Evolutionary conservation across 495 filamentous ascomycete species (phyloP).

Genomic region (Aspergillus conjunctus): DNA sequence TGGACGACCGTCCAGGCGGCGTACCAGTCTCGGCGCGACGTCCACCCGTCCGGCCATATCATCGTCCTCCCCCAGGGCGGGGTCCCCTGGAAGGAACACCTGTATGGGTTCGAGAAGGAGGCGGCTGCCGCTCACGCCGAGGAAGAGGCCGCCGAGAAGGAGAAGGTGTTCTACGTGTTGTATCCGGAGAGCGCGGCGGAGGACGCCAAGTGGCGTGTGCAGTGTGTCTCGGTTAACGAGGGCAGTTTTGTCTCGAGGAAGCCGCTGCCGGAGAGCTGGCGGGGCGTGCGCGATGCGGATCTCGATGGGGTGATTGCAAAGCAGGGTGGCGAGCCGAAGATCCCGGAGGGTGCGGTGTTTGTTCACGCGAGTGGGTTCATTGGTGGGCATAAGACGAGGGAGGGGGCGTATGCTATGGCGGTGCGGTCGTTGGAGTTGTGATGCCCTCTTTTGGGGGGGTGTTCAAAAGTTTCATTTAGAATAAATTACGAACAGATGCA

Average conservation of each 20-base stretch:
- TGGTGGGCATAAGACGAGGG: constrained; percentile 87
- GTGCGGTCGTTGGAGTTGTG: constrained; percentile 64
- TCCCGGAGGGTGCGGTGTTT: constrained; percentile 74
- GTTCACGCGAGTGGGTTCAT: constrained; percentile 96
- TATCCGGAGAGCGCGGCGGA: constrained; percentile 77
- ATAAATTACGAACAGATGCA: too few relatives aligned
- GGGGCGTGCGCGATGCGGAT: constrained; percentile 82
- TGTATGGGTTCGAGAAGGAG: constrained; percentile 81
- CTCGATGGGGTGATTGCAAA: constrained; percentile 74
- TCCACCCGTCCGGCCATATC: constrained; percentile 74
- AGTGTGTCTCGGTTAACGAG: constrained; percentile 77
- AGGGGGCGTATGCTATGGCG: constrained; percentile 88
- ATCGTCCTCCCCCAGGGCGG: constrained; percentile 73
- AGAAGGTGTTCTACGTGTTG: constrained; percentile 76
- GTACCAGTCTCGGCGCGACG: constrained; percentile 61
- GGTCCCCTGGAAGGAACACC: constrained; percentile 93
- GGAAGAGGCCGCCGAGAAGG: constrained; percentile 33
- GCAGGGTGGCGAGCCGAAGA: constrained; percentile 42
- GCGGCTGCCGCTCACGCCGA: constrained; percentile 34
- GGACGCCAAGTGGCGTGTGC: constrained; percentile 86
- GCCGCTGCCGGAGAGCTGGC: constrained; percentile 86
- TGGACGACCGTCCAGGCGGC: constrained; percentile 73
- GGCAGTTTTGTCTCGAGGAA: constrained; percentile 89
- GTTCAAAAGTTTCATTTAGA: constrained; percentile 1
- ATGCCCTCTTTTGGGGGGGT: not conserved